These are phyloP conservation scores for Hypoxylon sp. DNA, from an alignment of 2,329 filamentous ascomycete species.

Conservation along the genomic window DNA sequence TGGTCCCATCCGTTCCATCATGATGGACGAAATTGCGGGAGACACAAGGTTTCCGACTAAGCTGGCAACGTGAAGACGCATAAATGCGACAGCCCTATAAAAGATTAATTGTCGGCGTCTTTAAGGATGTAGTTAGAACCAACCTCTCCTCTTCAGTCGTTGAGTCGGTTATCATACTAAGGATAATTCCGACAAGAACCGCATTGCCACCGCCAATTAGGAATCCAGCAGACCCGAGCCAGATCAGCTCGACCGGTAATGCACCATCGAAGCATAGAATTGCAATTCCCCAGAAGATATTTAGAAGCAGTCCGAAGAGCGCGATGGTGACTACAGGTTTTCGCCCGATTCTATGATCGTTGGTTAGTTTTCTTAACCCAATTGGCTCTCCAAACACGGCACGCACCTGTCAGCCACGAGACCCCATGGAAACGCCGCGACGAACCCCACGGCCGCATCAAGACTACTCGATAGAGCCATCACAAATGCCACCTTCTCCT, in stretches of 20 bases:
- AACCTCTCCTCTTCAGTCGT: conserved; percentile 56
- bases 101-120: background rate
- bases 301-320: conserved; percentile 53
- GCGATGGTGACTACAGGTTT: conserved; percentile 55
- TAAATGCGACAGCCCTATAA: conserved; percentile 58
- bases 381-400: background rate
- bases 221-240: conserved; percentile 52
- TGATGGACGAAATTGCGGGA: conserved; percentile 48
- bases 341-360: conserved; percentile 53
- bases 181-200: conserved; percentile 53
- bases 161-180: conserved; percentile 57
- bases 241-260: conserved; percentile 56
- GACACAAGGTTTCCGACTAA: conserved; percentile 60
- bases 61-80: conserved; percentile 68
- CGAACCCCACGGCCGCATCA: conserved; percentile 53
- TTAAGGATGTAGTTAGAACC: conserved; percentile 4
- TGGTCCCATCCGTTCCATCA: conserved; percentile 51
- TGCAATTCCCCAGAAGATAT: conserved; percentile 48
- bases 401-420: conserved; percentile 52
- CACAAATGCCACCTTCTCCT: conserved; percentile 56
- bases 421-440: conserved; percentile 59
- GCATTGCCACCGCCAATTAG: conserved; percentile 57
- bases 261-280: conserved; percentile 54
- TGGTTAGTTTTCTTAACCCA: conserved; percentile 3
- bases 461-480: conserved; percentile 53